A percentile compares a stretch with the other conserved stretches of the same genome.
Evolutionary conservation across 2,329 filamentous ascomycete species (phyloP).

Genomic region (Paramyrothecium roridum): DNA sequence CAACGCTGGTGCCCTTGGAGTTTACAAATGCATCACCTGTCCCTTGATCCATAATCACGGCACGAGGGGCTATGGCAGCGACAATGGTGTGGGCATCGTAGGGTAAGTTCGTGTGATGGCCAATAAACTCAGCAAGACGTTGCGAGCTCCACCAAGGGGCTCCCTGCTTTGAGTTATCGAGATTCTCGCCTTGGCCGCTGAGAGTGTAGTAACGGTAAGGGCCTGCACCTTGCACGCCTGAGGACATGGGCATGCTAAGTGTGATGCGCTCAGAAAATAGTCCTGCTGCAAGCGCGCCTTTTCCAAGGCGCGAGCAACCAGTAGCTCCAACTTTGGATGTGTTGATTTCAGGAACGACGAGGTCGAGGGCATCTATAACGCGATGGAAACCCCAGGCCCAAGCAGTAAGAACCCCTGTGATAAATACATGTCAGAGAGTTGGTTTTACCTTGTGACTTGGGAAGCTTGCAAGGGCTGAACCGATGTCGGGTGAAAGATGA

Average conservation of each 20-base stretch:
- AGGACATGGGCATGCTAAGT: background rate
- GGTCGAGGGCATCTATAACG: background rate
- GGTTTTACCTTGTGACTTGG: too few relatives aligned
- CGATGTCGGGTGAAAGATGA: background rate
- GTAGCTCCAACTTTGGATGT: background rate
- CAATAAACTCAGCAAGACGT: background rate
- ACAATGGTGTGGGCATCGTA: background rate
- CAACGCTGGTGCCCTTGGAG: background rate
- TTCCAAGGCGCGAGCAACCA: background rate
- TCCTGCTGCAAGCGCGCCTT: background rate
- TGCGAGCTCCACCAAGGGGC: background rate
- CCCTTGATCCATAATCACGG: background rate
- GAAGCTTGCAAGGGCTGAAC: too few relatives aligned
- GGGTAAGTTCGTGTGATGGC: background rate
- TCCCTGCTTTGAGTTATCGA: background rate
- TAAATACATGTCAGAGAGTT: background rate
- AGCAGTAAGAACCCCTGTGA: background rate
- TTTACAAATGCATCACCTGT: background rate
- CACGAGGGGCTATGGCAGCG: background rate
- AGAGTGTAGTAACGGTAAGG: background rate
- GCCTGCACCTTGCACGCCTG: background rate
- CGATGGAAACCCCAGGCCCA: background rate
- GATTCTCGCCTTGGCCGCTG: constrained; percentile 1
- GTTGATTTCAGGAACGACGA: background rate
- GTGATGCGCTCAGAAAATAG: background rate